These are phyloP conservation scores for Ascosphaera aggregata DNA, from an alignment of 2,329 filamentous ascomycete species.

Conservation along the genomic window DNA sequence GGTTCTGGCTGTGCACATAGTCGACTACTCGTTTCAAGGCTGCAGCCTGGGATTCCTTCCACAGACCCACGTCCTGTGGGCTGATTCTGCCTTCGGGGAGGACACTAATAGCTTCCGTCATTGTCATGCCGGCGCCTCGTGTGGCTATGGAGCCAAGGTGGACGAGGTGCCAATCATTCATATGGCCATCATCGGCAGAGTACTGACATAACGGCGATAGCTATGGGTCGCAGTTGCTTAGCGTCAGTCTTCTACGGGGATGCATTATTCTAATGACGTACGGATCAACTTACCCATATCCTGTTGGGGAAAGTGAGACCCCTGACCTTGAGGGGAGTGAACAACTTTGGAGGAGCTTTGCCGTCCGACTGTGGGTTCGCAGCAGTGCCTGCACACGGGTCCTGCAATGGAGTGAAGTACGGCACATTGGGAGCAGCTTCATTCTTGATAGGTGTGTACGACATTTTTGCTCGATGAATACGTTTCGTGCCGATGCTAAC, in stretches of 20 bases:
- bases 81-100: conserved; percentile 57
- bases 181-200: conserved; percentile 43
- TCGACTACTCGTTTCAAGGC: conserved; percentile 48
- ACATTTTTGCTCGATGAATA: conserved; percentile 1
- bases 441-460: conserved; percentile 9
- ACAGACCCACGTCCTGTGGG: conserved; percentile 55
- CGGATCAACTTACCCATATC: conserved; percentile 24
- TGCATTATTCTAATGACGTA: no score
- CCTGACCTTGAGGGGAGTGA: conserved; percentile 32
- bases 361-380: conserved; percentile 19
- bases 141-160: conserved; percentile 55
- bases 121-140: conserved; percentile 44
- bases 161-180: conserved; percentile 60
- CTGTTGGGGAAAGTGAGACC: conserved; percentile 44
- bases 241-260: not conserved
- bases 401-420: conserved; percentile 18
- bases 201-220: conserved; percentile 45
- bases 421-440: conserved; percentile 12
- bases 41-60: conserved; percentile 62
- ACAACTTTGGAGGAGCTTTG: conserved; percentile 28
- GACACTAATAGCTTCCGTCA: conserved; percentile 56
- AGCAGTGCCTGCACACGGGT: conserved; percentile 15
- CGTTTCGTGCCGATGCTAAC: no score
- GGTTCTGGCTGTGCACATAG: conserved; percentile 53
- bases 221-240: no score